Evolutionary conservation across 257 asterid genomes (phyloP).

Genomic region (Primulina tabacum): DNA sequence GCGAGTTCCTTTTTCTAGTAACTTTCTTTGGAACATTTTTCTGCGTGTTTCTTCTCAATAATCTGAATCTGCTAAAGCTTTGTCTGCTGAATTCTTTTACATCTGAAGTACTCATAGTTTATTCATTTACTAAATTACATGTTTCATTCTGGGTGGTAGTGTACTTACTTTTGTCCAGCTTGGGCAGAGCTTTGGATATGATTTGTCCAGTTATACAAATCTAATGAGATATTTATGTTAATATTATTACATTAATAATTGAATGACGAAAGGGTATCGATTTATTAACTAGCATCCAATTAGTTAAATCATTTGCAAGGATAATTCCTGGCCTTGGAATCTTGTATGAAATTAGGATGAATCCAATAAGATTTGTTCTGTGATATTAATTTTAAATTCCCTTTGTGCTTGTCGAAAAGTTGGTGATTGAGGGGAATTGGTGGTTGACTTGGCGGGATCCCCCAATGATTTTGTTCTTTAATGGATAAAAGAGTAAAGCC

Average conservation of each 20-base stretch:
- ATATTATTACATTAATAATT: background rate
- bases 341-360: constrained; percentile 13
- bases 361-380: constrained; percentile 13
- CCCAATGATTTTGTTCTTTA: constrained; percentile 19
- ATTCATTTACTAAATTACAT: too few species aligned
- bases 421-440: constrained; percentile 26
- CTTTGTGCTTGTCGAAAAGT: constrained; percentile 17
- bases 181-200: too few species aligned
- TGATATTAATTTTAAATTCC: background rate
- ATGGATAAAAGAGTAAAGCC: constrained; percentile 33
- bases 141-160: too few species aligned
- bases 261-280: constrained; percentile 22
- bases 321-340: background rate
- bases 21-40: background rate
- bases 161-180: too few species aligned
- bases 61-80: too few species aligned
- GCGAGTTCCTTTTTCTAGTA: too few species aligned
- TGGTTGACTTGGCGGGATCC: constrained; percentile 19
- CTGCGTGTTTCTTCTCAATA: too few species aligned
- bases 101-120: too few species aligned
- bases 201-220: too few species aligned
- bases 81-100: too few species aligned
- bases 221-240: constrained; percentile 1
- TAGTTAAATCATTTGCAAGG: constrained; percentile 20
- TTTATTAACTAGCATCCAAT: constrained; percentile 25